Evolutionary conservation across 225 moss, liverwort and hornwort genomes (phyloP), one percentile per base, ranked within the genome.

Genomic region (Sphagnum tenellum): DNA sequence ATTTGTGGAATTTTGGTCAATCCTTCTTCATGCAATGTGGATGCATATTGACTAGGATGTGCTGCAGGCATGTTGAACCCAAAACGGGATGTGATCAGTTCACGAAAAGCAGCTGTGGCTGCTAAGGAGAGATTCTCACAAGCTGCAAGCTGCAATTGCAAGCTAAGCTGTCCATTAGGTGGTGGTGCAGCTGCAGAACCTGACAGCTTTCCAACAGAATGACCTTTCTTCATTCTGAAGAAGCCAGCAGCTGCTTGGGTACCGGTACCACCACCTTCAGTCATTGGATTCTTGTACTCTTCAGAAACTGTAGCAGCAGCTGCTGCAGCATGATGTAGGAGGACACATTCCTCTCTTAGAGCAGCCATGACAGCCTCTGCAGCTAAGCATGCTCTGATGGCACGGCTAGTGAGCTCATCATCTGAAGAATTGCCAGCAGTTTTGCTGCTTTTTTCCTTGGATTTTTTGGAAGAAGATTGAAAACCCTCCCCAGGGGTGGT

Each of bases 41-140:
- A 50, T 47, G 68, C 65, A 3, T 7, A 0, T 9, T 0, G 12
- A 29, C 29, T 29, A 29, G 29, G 29, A 29, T 7, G 56, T 11
- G 56, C 64, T 45, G 13, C 10, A 12, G 62, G 9, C 55, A 73
- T 59, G 0, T 47, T 6, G 2, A 76, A 64, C 63, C 76, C 73
- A 57, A 80, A 65, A 56, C 60, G 59, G 3, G 12, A 52, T 13
- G 51, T 68, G 1, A 76, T 50, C 68, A 76, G 76, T 50, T 80
- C 73, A 45, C 68, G 48, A 71, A 80, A 68, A 12, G 76, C 68
- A 7, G 60, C 47, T 3, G 29, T 76, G 52, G 76, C 63, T 67
- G 63, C 73, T 50, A 76, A 66, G 48, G 71, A 76, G 53, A 80
- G 73, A 66, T 76, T 80, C 46, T 80, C 69, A 53, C 76, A 80